Evolutionary conservation across 352 stramenopile genomes (phyloP), one percentile per base, ranked within the genome.

Genomic region (Phytophthora kernoviae): DNA sequence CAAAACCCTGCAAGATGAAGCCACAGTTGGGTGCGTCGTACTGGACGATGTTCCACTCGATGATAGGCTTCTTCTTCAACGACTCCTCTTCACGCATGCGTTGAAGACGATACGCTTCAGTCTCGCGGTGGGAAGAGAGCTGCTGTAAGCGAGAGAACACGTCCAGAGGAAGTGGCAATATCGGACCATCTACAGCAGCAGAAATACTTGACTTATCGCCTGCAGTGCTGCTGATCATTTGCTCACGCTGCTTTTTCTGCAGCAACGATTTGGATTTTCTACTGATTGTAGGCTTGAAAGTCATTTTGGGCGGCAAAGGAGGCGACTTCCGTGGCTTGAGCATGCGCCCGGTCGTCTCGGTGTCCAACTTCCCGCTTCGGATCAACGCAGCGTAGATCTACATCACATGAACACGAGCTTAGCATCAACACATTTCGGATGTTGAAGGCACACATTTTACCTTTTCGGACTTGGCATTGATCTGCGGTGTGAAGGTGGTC

Each of bases 311-410:
- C 2, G 70, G 54, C 6, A 58, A 18, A 14, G 58, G 54, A 40
- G 43, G 34, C 0, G 60, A 51, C 54, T 62, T 70, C n/a, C 62
- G 55, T 30, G 63, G 53, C 21, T 54, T 61, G 1, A 60, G 34
- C 48, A 75, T 65, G 5, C 74, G 70, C 12, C 58, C 57, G 18
- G 53, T 40, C 7, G 68, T 42, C 24, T 68, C 58, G 1, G 57
- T 46, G 27, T 79, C 62, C 2, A 84, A 52, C 1, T 69, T 68
- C 0, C 69, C 74, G 17, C 67, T 81, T 44, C 64, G 50, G 24
- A 89, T 69, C 44, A 87, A 39, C 5, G 68, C 68, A 7, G 73
- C 65, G 27, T 81, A 88, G 15, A 88, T 85, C 78, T 88, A 57
- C 20, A 39, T 4, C 7, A 3, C 39, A 22, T 24, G 10, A 39